Evolutionary conservation across 768 basidiomycete genomes (phyloP), one percentile per base, ranked within the genome.

Genomic region (Tricholoma flavovirens): DNA sequence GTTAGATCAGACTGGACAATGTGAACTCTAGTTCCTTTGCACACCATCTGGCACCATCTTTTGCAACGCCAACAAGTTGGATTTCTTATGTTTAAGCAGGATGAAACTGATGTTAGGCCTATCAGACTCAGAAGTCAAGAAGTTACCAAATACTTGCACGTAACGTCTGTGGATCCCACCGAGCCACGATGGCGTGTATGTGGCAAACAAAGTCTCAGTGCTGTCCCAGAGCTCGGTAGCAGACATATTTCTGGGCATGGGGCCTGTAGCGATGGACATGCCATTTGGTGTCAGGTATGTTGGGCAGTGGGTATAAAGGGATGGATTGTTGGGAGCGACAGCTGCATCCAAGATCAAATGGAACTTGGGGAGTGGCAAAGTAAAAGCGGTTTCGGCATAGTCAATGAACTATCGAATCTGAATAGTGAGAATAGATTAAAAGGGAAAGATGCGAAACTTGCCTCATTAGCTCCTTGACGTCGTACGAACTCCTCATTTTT

Each of bases 391-490:
- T 33, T 75, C 73, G 0, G 80, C 83, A 57, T 89, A 88, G 64
- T 88, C 85, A 17, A 86, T 73, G 61, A 88, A 82, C 75, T 78
- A 46, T 24, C 15, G 57, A 45, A 43, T 51, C 29, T 36, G 22
- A 8, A 29, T 38, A 17, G 36, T 48, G n/a, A 32, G 22, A 11
- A 14, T 10, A 49, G 11, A 38, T n/a, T 19, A 26, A 12, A 53
- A 43, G 22, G 45, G 26, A 30, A 38, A 14, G 19, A 26, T 4
- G 48, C 6, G 48, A 11, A 45, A 61, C 75, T 17, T 54, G 83
- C 84, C 70, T 84, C 77, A 52, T 90, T 89, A 2, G 84, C 88
- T 21, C 90, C 89, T 30, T 84, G 61, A 1, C 62, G 60, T 9
- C 76, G 78, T 35, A 89, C 81, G 51, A 82, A 80, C 4, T 75